Base-by-base conservation (phyloP, 2,329 filamentous ascomycete species). In the Pseudogymnoascus sp. region DNA sequence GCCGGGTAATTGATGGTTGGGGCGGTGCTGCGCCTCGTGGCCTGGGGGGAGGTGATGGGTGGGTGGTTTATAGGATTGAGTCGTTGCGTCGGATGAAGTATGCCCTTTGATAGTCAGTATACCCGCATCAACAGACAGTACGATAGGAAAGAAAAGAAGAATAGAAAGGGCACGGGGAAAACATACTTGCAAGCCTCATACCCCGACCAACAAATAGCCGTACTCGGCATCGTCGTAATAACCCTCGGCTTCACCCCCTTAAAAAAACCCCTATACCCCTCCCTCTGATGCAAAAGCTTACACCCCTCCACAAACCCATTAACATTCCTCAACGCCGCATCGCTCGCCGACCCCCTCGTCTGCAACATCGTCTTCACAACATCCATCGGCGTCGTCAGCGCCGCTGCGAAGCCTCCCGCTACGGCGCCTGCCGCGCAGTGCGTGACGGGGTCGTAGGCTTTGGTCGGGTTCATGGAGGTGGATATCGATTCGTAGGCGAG, bases 361-460 rank as follows among this genome's bases (percentile, higher is more conserved):
- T 99, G 95, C 69, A 99, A 78, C 76, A 99, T 86, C 1, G 95
- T 99, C 82, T 99, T 99, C 76, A 99, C 95, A 39, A 99, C 95
- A 73, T 99, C 95, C 80, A 99, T 87, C 3, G 95, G 95, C 0
- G 95, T 99, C 2, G 95, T 99, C 60, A 97, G 81, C 54, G 91
- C 95, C 18, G 95, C 93, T 1, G 95, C 95, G 71, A 97, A 87
- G 5, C 95, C 95, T 75, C 95, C 95, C 18, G 93, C 95, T 65
- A 97, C 81, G 66, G 91, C 95, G 73, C 95, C 95, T 16, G 95
- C 93, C 64, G 92, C 82, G 73, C 93, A 97, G 77, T 99, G 95
- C 51, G 93, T 97, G 69, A 93, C 81, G 1, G 95, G 95, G 72
- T 97, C 93, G 77, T 99, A 97, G 64, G 82, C 82, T 74, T 90